Base-by-base conservation (phyloP, 2,329 filamentous ascomycete genomes). In the Aspergillus terreus region DNA sequence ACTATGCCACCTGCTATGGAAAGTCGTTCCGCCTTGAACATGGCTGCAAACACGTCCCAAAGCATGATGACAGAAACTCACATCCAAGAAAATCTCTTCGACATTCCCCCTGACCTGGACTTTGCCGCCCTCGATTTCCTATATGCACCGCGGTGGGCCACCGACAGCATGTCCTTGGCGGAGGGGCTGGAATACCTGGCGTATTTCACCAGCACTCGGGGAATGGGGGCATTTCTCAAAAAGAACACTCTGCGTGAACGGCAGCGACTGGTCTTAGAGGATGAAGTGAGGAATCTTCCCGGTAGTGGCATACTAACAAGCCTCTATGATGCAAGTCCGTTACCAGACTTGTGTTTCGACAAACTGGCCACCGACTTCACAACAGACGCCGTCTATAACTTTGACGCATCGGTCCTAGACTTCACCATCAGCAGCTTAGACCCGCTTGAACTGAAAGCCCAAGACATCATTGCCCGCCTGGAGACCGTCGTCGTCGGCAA, bases 201-300 rank as follows among this genome's bases (percentile, higher is more conserved):
- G 10, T 56, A 60, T 15, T 63, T 63, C 14, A 63, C 61, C 6
- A 62, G 58, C n/a, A 44, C 51, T 3, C 51, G 36, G 25, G 61
- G 61, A 1, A 58, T 63, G 56, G 52, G 51, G 1, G 58, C 58
- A 6, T 63, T 63, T 30, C 44, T 61, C 1, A 59, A 59, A 27
- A 51, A 40, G 1, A 53, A 55, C 14, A 58, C 59, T 1, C 52
- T 63, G 4, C 48, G 50, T 10, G 41, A 52, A 21, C 46, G 54
- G n/a, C 61, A 63, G 40, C 51, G 52, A 17, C 46, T 61, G 4
- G 46, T 56, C n/a, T 30, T 48, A 6, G 42, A 59, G 5, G 5
- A 47, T 17, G 25, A 47, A 44, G 12, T 23, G 9, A 15, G 35
- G 41, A 14, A 35, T 46, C 19, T 11, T 3, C 12, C 27, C 27